Conservation (phyloP, 106 monocot species). For the Hemerocallis citrina region DNA sequence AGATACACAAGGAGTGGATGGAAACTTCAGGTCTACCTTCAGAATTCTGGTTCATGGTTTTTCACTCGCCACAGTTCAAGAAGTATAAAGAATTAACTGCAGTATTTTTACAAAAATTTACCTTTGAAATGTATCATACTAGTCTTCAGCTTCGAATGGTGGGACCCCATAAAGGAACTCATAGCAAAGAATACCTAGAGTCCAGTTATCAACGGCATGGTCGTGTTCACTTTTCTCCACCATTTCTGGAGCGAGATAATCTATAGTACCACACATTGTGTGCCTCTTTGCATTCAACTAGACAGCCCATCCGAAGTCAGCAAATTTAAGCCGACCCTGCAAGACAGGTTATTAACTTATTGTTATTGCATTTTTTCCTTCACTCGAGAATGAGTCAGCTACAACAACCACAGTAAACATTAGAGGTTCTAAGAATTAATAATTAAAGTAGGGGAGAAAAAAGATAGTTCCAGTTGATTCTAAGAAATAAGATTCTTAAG, state of each 20-base stretch:
- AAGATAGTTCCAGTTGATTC: no score
- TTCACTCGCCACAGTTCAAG: neutral
- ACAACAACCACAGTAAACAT: no score
- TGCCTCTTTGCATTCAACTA: conserved; percentile 70
- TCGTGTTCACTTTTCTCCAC: conserved; percentile 82
- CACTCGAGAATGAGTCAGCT: no score
- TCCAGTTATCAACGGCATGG: conserved; percentile 93
- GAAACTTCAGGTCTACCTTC: conserved; percentile 78
- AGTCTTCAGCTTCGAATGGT: conserved; percentile 85
- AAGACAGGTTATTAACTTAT: conserved; percentile 1
- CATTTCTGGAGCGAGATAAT: conserved; percentile 98
- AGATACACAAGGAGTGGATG: conserved; percentile 48
- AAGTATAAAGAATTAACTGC: neutral
- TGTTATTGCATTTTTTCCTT: neutral
- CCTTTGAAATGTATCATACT: conserved; percentile 71
- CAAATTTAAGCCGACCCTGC: conserved; percentile 81
- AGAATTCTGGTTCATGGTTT: conserved; percentile 45
- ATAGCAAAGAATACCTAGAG: conserved; percentile 85
- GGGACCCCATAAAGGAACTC: conserved; percentile 92
- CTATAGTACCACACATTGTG: conserved; percentile 91
- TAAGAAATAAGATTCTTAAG: no score
- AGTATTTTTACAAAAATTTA: conserved; percentile 3
- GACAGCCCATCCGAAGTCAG: conserved; percentile 97
- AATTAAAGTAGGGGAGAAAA: no score
- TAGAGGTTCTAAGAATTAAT: no score